Evolutionary conservation across 23 red algal species (phyloP).

Genomic region (Porphyridium purpureum): DNA sequence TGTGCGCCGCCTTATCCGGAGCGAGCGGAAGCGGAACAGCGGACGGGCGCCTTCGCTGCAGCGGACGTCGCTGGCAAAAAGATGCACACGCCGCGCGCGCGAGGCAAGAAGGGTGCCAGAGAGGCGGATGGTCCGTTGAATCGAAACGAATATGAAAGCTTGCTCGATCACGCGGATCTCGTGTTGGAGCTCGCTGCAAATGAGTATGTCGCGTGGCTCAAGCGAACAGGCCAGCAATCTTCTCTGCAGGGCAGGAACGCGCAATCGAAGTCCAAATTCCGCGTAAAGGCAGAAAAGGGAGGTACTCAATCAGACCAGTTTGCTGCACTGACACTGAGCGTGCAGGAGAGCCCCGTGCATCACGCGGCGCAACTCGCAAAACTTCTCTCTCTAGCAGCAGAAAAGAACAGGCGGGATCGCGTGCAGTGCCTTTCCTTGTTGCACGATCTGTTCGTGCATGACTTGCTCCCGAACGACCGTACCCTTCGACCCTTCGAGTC

Average conservation of each 20-base stretch:
- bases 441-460: constrained; percentile 63
- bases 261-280: constrained; percentile 7
- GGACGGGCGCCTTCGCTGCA: too few species aligned
- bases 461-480: constrained; percentile 43
- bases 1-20: constrained; percentile 31
- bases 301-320: constrained; percentile 45
- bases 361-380: constrained; percentile 27
- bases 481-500: constrained; percentile 30
- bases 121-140: too few species aligned
- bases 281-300: too few species aligned
- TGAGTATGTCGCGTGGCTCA: constrained; percentile 10
- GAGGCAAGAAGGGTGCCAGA: too few species aligned
- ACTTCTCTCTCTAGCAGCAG: constrained; percentile 17
- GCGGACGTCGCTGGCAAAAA: too few species aligned
- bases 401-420: too few species aligned
- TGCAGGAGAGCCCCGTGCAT: constrained; percentile 57
- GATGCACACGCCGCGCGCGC: too few species aligned
- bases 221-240: constrained; percentile 8
- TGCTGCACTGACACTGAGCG: constrained; percentile 30
- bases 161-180: constrained; percentile 12
- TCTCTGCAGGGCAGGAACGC: constrained; percentile 2
- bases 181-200: constrained; percentile 18
- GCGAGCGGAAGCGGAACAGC: neutral
- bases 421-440: constrained; percentile 42
- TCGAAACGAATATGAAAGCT: too few species aligned